Base-by-base conservation (phyloP, 2,329 filamentous ascomycete species). In the Lachnellula arida region DNA sequence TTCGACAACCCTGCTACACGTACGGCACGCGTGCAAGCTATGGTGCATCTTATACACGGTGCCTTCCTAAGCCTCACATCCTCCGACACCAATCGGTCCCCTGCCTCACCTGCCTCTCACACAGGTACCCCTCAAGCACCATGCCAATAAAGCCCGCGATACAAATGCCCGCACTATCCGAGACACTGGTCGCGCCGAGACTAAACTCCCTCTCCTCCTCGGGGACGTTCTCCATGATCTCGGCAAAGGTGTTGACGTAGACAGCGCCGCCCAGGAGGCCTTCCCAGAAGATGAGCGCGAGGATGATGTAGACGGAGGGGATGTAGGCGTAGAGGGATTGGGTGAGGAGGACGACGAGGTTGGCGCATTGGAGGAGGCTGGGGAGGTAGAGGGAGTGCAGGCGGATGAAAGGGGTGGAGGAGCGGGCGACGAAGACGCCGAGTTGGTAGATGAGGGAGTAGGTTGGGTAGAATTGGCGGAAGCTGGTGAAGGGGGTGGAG, bases 391-490 rank as follows among this genome's bases (percentile, higher is more conserved):
- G 80, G 49, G 84, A 77, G 64, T 88, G 88, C 43, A 97, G 81
- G 28, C 92, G 86, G 63, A 95, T 70, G 71, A 96, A 96, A 0
- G 93, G 91, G 0, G 90, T 91, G 0, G 91, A 96, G 0, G 91
- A 95, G 15, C 94, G 87, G 0, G 93, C 96, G 64, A 97, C 82
- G 74, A 97, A 97, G 60, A 97, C 94, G 54, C 94, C 94, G 2
- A 92, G 77, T 75, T 99, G 93, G 72, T 99, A 97, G 59, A 97
- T 86, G 55, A 95, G 92, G 61, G 88, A 88, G 72, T 99, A 99
- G 4, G 23, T 25, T 25, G 93, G 92, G 67, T 99, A 99, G 71
- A 97, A 97, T 34, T 86, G 87, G 42, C 93, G 86, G 70, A 86
- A 94, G 63, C 90, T 82, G 34, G 76, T 74, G 70, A 97, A 97